Conservation (phyloP, 176 grass and related monocot species). For the Raddia guianensis region DNA sequence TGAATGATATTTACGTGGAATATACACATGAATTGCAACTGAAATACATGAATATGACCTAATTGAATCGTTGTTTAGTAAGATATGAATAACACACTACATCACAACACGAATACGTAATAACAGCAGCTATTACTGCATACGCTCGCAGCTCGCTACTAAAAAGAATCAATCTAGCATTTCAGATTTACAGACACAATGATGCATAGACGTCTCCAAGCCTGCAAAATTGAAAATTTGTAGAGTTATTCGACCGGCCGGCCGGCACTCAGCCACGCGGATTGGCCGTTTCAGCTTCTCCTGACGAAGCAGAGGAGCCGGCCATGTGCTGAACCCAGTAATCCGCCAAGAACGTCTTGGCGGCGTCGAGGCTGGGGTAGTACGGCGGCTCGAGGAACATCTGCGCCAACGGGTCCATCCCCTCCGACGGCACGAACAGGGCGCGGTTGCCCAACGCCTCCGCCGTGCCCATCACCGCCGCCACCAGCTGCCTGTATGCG, state of each 20-base stretch:
- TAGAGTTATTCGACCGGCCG: neutral
- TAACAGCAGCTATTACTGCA: neutral
- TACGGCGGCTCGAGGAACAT: constrained; percentile 94
- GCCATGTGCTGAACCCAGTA: constrained; percentile 65
- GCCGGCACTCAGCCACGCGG: neutral
- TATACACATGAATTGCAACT: neutral
- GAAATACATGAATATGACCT: neutral
- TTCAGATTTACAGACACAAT: neutral
- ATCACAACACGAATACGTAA: neutral
- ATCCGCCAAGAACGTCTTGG: constrained; percentile 89
- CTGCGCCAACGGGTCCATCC: constrained; percentile 63
- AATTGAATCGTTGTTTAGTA: neutral
- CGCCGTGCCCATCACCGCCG: constrained; percentile 68
- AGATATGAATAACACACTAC: constrained; percentile 6
- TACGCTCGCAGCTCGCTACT: neutral
- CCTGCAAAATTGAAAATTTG: constrained; percentile 36
- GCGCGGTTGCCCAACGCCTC: constrained; percentile 65
- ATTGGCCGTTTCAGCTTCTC: constrained; percentile 33
- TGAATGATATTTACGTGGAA: constrained; percentile 1
- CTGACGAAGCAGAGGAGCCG: constrained; percentile 34
- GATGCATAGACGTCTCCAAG: neutral
- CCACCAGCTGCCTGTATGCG: constrained; percentile 71
- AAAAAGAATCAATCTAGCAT: constrained; percentile 16
- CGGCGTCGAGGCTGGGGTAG: constrained; percentile 94
- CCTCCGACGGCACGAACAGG: constrained; percentile 65